Conservation (phyloP, 1,139 yeast species). For the Candida tetrigidarum region DNA sequence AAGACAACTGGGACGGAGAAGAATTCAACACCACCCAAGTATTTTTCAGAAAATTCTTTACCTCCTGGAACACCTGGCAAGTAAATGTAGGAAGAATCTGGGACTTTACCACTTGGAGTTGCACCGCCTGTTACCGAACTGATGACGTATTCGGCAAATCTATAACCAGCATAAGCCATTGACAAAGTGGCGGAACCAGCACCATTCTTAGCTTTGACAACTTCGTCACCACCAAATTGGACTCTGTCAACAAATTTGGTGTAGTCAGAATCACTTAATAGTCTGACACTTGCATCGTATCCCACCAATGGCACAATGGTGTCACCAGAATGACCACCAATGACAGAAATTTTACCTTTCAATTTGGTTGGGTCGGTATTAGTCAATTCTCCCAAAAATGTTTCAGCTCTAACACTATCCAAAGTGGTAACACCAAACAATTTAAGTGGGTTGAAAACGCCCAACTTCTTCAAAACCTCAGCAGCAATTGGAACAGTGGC, state of each 20-base stretch:
- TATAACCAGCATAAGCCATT: slow-evolving; percentile 78
- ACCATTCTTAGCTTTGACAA: slow-evolving; percentile 76
- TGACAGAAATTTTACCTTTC: slow-evolving; percentile 57
- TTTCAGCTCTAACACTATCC: slow-evolving; percentile 72
- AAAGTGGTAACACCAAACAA: slow-evolving; percentile 77
- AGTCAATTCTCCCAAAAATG: slow-evolving; percentile 55
- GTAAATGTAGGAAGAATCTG: slow-evolving; percentile 65
- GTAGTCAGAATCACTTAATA: slow-evolving; percentile 32
- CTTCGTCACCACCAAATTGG: slow-evolving; percentile 82
- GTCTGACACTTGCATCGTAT: slow-evolving; percentile 29
- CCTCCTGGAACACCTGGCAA: slow-evolving; percentile 61
- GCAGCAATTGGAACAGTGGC: slow-evolving; percentile 79
- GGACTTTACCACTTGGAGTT: slow-evolving; percentile 23
- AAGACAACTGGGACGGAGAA: slow-evolving; percentile 67
- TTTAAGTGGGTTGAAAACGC: slow-evolving; percentile 65
- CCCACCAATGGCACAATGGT: slow-evolving; percentile 66
- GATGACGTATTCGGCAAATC: slow-evolving; percentile 59
- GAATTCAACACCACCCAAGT: slow-evolving; percentile 50
- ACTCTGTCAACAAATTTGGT: slow-evolving; percentile 59
- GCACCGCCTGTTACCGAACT: slow-evolving; percentile 41
- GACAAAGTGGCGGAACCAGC: slow-evolving; percentile 79
- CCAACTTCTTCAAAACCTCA: slow-evolving; percentile 63
- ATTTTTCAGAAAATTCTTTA: slow-evolving; percentile 40
- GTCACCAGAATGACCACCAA: slow-evolving; percentile 81
- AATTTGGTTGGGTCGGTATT: slow-evolving; percentile 39